phyloP scores from a whole-genome alignment of 768 basidiomycete species.

The Amanita exitialis region DNA sequence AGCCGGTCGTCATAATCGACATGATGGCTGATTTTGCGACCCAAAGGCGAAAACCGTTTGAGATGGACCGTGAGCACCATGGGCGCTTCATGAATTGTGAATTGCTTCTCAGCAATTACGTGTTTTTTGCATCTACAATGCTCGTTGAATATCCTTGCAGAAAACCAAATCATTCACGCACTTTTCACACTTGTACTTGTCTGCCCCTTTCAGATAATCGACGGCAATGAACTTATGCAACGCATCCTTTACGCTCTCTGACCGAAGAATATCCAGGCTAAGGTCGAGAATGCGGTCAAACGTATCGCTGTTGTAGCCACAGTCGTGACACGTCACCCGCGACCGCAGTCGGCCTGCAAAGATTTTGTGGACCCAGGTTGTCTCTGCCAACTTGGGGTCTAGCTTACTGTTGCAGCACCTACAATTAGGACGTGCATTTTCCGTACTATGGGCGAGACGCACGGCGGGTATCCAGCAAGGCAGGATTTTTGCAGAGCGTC shows the following conservation, averaged over 20 bases:
- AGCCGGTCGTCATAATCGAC: constrained; percentile 75
- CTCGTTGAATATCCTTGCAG: neutral
- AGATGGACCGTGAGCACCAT: constrained; percentile 85
- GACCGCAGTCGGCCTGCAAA: constrained; percentile 92
- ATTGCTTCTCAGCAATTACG: constrained; percentile 84
- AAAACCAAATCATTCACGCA: constrained; percentile 28
- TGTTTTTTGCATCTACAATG: constrained; percentile 75
- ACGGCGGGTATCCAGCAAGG: constrained; percentile 65
- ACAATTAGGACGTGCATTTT: neutral
- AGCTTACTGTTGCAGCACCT: constrained; percentile 40
- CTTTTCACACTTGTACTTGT: constrained; percentile 99
- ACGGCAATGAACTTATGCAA: constrained; percentile 71
- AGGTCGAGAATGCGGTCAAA: constrained; percentile 93
- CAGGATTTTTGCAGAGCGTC: constrained; percentile 86
- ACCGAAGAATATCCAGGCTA: constrained; percentile 76
- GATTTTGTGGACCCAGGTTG: constrained; percentile 89
- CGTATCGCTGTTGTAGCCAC: constrained; percentile 86
- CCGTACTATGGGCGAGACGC: constrained; percentile 17
- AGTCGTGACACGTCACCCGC: constrained; percentile 77
- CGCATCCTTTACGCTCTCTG: constrained; percentile 55
- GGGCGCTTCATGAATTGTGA: constrained; percentile 84
- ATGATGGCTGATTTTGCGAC: constrained; percentile 72
- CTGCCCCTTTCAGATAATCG: constrained; percentile 78
- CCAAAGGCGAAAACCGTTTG: constrained; percentile 88
- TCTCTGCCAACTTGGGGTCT: constrained; percentile 63